Base-by-base conservation (phyloP, 108 stramenopile genomes). In the Thalassiosira profunda region DNA sequence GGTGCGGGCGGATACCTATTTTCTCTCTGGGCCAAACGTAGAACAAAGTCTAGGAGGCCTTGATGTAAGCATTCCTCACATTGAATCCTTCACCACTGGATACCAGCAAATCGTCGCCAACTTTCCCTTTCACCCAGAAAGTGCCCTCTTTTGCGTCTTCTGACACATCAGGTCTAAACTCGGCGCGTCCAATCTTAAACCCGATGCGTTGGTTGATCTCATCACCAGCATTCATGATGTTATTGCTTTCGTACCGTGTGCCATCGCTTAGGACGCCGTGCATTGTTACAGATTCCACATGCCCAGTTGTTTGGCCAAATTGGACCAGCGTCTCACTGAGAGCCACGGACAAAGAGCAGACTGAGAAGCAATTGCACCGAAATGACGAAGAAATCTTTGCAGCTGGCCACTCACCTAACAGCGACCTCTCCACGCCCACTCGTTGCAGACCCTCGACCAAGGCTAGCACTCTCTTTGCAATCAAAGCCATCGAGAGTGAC, bases 211-310 rank as follows among this genome's bases (percentile, higher is more conserved):
- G 1, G 60, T 21, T 26, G 54, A 60, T 46, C 6, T 63, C 25
- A 2, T 37, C 29, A 26, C 57, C 68, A 15, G 17, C 26, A 34
- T 79, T 54, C 17, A 85, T 44, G 20, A 83, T 49, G 56, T 84
- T 86, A 2, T 49, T 49, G 8, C 76, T 68, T 62, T 87, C 79
- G 53, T 90, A 91, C 3, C 49, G 28, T 6, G 74, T 70, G 17
- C 89, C 92, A 54, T 94, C 87, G 67, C 85, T 85, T 31, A 94
- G 53, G 11, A 71, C 71, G 11, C 92, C 92, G 52, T 87, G 89
- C 21, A 63, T 73, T 17, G 36, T 36, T n/a, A 86, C 69, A 41
- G 72, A 80, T 0, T 45, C 40, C 1, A 82, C 44, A 2, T 23
- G 43, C n/a, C 34, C 43, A 8, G 56, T 70, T 10, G 57, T 37